Percentiles rank a stretch among this genome's conserved stretches.
Evolutionary conservation across 768 basidiomycete species (phyloP).

Genomic region (Collybiopsis confluens): DNA sequence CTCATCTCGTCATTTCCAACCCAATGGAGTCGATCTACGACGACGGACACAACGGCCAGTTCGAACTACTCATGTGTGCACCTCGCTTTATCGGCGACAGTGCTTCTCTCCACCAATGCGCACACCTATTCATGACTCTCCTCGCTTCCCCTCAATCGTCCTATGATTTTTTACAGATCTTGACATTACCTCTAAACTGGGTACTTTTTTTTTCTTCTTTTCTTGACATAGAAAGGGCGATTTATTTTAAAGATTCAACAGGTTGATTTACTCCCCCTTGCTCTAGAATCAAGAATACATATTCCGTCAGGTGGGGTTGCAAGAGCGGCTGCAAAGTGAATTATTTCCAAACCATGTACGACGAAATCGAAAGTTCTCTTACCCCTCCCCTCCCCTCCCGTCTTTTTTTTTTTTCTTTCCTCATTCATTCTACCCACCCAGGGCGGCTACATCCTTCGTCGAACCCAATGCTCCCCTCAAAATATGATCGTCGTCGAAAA

Average conservation of each 20-base stretch:
- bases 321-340: slow-evolving; percentile 44
- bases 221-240: background rate
- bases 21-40: background rate
- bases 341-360: slow-evolving; percentile 35
- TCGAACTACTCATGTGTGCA: slow-evolving; percentile 52
- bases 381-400: no score
- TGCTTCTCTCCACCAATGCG: slow-evolving; percentile 59
- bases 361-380: no score
- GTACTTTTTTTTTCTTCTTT: slow-evolving; percentile 5
- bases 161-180: slow-evolving; percentile 15
- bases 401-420: background rate
- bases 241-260: slow-evolving; percentile 1
- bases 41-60: slow-evolving; percentile 10
- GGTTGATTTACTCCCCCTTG: slow-evolving; percentile 19
- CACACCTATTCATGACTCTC: slow-evolving; percentile 56
- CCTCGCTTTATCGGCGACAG: slow-evolving; percentile 69
- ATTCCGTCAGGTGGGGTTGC: slow-evolving; percentile 17
- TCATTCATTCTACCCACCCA: slow-evolving; percentile 10
- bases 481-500: slow-evolving; percentile 28
- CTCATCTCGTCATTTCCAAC: slow-evolving; percentile 38
- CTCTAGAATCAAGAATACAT: slow-evolving; percentile 22
- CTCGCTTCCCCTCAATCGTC: slow-evolving; percentile 25
- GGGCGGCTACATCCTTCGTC: slow-evolving; percentile 57
- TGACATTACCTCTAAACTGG: slow-evolving; percentile 17
- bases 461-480: slow-evolving; percentile 29